Evolutionary conservation across 2,329 filamentous ascomycete genomes (phyloP).

Genomic region (Ceratocystis albifundus): DNA sequence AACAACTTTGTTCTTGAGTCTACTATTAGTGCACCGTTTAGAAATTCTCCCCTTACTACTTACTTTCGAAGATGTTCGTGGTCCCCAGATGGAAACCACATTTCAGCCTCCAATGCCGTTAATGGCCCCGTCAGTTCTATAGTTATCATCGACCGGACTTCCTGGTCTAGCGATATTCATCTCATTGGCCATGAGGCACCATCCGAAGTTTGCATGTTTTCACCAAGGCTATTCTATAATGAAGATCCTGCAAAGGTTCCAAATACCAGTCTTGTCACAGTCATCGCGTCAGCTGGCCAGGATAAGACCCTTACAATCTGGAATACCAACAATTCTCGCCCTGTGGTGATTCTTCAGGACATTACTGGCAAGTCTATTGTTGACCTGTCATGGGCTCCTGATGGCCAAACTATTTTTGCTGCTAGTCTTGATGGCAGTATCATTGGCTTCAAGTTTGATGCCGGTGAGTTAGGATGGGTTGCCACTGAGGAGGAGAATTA

Average conservation of each 20-base stretch:
- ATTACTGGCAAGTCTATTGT: constrained; percentile 84
- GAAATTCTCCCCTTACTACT: constrained; percentile 84
- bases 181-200: constrained; percentile 94
- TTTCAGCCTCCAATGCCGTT: constrained; percentile 90
- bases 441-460: constrained; percentile 67
- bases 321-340: constrained; percentile 91
- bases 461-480: constrained; percentile 80
- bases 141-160: constrained; percentile 82
- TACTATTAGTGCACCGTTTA: constrained; percentile 80
- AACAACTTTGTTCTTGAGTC: constrained; percentile 93
- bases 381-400: constrained; percentile 86
- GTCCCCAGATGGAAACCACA: constrained; percentile 95
- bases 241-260: constrained; percentile 49
- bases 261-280: constrained; percentile 56
- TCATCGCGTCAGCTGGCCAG: constrained; percentile 92
- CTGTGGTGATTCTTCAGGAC: constrained; percentile 82
- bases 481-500: constrained; percentile 81
- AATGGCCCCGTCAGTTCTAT: constrained; percentile 96
- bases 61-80: constrained; percentile 95
- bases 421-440: constrained; percentile 86
- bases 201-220: constrained; percentile 95
- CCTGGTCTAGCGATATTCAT: constrained; percentile 95
- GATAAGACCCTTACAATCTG: constrained; percentile 94
- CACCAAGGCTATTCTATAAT: constrained; percentile 74
- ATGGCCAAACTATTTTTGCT: constrained; percentile 75